Percentiles rank a stretch among this genome's conserved stretches.
These are phyloP conservation scores for Entomortierella parvispora DNA, from an alignment of 192 early-diverging fungal genomes.

Conservation along the genomic window DNA sequence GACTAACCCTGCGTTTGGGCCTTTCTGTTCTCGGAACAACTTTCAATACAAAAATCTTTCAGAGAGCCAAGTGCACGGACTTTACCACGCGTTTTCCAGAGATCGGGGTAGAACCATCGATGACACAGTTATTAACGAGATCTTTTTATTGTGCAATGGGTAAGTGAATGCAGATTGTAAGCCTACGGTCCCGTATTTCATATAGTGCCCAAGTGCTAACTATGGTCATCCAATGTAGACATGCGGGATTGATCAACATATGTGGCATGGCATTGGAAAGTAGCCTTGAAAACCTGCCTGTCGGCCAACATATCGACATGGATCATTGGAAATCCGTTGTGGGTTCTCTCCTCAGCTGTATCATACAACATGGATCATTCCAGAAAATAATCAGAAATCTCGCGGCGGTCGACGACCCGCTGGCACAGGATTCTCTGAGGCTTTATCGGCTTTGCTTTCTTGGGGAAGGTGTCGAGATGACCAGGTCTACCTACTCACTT, in stretches of 20 bases:
- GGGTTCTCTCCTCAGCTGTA: not conserved
- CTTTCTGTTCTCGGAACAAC: conserved; percentile 23
- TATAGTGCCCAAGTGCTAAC: not conserved
- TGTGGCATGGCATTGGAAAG: conserved; percentile 9
- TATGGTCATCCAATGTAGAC: not conserved
- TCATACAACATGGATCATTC: conserved; percentile 1
- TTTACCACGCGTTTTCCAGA: conserved; percentile 22
- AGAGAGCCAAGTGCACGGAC: conserved; percentile 25
- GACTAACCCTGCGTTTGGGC: conserved; percentile 7
- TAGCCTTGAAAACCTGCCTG: not conserved
- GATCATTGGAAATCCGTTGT: not conserved
- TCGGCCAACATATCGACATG: not conserved
- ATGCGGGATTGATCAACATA: conserved; percentile 7
- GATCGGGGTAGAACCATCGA: conserved; percentile 25
- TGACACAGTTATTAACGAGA: conserved; percentile 23
- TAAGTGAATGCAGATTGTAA: conserved; percentile 14
- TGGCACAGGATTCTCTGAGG: too few relatives aligned
- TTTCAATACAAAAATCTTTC: conserved; percentile 42
- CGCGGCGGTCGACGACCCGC: too few relatives aligned
- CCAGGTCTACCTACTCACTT: too few relatives aligned
- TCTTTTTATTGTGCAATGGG: conserved; percentile 34
- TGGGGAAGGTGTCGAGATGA: too few relatives aligned
- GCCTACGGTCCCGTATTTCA: too few relatives aligned
- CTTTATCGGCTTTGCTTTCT: too few relatives aligned
- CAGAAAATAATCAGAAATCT: conserved; percentile 1